Conservation (phyloP, 768 basidiomycete genomes). For the Pulveroboletus ravenelii region DNA sequence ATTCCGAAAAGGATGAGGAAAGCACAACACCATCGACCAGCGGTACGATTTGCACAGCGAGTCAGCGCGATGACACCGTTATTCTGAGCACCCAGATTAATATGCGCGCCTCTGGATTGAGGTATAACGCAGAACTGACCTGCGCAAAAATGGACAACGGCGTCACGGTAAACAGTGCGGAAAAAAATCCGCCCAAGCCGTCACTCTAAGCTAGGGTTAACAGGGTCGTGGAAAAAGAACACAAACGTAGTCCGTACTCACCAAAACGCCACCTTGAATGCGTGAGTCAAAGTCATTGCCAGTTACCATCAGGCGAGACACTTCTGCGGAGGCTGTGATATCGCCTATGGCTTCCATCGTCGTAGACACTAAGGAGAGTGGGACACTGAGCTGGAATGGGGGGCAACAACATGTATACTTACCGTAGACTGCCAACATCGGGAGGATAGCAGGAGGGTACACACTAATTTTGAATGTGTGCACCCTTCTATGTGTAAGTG, state of each 20-base stretch:
- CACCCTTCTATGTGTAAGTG: constrained; percentile 41
- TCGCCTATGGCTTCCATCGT: constrained; percentile 87
- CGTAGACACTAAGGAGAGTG: constrained; percentile 46
- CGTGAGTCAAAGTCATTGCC: constrained; percentile 76
- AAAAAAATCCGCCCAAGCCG: constrained; percentile 75
- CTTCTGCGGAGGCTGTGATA: constrained; percentile 78
- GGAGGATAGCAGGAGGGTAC: constrained; percentile 65
- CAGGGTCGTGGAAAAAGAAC: not conserved
- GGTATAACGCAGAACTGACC: constrained; percentile 20
- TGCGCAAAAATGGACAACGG: constrained; percentile 78
- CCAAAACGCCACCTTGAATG: constrained; percentile 78
- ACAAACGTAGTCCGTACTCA: constrained; percentile 21
- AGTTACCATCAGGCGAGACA: constrained; percentile 67
- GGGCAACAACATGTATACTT: not conserved
- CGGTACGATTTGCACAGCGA: constrained; percentile 74
- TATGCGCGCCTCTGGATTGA: not conserved
- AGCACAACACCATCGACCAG: constrained; percentile 73
- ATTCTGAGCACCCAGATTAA: constrained; percentile 40
- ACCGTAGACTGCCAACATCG: constrained; percentile 60
- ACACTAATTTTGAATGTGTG: constrained; percentile 72
- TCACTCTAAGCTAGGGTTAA: constrained; percentile 45
- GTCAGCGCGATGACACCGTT: constrained; percentile 83
- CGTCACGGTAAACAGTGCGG: constrained; percentile 75
- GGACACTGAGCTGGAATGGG: constrained; percentile 1
- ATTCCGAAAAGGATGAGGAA: constrained; percentile 80